Conservation (phyloP, 768 basidiomycete species). For the Boletus subcaerulescens region DNA sequence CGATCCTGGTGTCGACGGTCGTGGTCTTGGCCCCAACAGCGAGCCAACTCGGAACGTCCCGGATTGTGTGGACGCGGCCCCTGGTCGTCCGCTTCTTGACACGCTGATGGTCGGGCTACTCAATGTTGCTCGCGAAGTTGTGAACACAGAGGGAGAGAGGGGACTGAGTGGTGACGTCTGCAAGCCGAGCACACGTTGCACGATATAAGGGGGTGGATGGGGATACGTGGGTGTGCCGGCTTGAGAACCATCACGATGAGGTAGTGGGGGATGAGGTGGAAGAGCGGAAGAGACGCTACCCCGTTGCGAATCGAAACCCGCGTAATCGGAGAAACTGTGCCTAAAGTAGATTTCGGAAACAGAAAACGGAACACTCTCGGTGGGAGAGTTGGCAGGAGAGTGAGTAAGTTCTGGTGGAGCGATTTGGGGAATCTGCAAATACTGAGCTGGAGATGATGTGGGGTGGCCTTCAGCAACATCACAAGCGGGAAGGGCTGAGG, state of each 20-base stretch:
- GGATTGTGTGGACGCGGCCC: conserved; percentile 2
- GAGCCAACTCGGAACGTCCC: conserved; percentile 16
- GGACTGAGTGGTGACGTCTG: conserved; percentile 22
- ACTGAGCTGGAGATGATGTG: conserved; percentile 19
- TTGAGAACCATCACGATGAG: conserved; percentile 24
- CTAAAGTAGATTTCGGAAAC: conserved; percentile 54
- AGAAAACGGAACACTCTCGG: conserved; percentile 55
- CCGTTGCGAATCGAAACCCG: conserved; percentile 31
- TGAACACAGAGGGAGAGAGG: background rate
- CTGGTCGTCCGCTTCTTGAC: conserved; percentile 2
- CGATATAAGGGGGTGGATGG: conserved; percentile 29
- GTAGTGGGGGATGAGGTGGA: conserved; percentile 43
- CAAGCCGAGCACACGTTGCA: conserved; percentile 32
- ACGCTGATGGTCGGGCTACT: background rate
- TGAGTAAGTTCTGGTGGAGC: conserved; percentile 26
- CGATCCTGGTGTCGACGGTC: conserved; percentile 20
- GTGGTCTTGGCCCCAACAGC: conserved; percentile 31
- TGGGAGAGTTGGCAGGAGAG: conserved; percentile 45
- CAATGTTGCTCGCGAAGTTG: background rate
- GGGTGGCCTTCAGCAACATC: conserved; percentile 13
- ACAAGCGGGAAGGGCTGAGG: conserved; percentile 18
- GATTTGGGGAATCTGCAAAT: conserved; percentile 25
- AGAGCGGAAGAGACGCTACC: conserved; percentile 35
- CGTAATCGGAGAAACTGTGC: conserved; percentile 35
- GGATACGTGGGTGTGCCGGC: conserved; percentile 10